Base-by-base conservation (phyloP, 192 early-diverging fungal genomes). In the Chytriomyces sp. region DNA sequence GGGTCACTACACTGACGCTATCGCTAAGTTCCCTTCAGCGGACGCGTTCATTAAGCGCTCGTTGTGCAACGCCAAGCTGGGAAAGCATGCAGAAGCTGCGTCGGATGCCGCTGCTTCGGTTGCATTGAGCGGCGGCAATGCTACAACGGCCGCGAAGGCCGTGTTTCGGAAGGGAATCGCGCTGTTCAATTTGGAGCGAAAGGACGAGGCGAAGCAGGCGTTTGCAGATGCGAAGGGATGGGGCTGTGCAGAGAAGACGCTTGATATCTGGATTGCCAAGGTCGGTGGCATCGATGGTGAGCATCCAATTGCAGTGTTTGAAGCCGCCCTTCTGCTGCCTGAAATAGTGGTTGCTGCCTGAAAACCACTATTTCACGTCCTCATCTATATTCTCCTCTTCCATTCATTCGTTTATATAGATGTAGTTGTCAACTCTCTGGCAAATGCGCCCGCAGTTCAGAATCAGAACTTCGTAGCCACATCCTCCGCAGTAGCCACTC, bases 41-140 rank as follows among this genome's bases (percentile, higher is more conserved):
- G 75, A 84, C 56, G 89, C 85, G 78, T 88, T 88, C 62, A 72
- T 93, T 38, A 89, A 87, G 65, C 81, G 94, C 14, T 85, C 88
- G 33, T 75, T 79, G 32, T 80, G 83, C 4, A 87, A 91, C 71
- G 76, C 83, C 74, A 89, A 92, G 77, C 78, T 94, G 2, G 84
- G 81, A 19, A 84, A 89, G 59, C 72, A 73, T 49, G 73, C 83
- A 14, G 74, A 80, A 19, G 89, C 94, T 5, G 77, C 89, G 4
- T 65, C 66, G 4, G 94, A 96, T 81, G 93, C 91, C 1, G 66
- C 80, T 4, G 76, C 74, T 63, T 92, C 91, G 0, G 75, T 90
- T 14, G 26, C 25, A 5, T 5, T 38, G 33, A 40, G 28, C 0
- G 39, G 39, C 14, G 64, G 64, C 12, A 53, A 68, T 22, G 33